phyloP scores from a whole-genome alignment of 768 basidiomycete genomes.

The Cyathus striatus region DNA sequence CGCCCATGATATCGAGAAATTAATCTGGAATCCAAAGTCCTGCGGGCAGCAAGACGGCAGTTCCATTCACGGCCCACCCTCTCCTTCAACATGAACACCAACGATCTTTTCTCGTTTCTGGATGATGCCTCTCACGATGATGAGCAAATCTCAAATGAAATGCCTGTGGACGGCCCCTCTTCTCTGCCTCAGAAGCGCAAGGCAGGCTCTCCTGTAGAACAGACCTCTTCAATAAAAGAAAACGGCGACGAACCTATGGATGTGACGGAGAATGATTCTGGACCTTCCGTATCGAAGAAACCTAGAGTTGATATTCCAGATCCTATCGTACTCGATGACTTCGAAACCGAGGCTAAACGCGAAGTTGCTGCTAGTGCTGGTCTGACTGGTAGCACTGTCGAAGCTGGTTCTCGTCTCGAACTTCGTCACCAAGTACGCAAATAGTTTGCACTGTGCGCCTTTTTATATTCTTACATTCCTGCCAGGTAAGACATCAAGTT shows the following conservation, averaged over 20 bases:
- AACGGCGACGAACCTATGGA: conserved; percentile 13
- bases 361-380: conserved; percentile 89
- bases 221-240: conserved; percentile 6
- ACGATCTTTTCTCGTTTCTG: conserved; percentile 69
- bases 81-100: conserved; percentile 34
- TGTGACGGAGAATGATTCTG: conserved; percentile 19
- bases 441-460: neutral
- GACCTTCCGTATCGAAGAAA: conserved; percentile 41
- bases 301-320: conserved; percentile 55
- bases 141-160: conserved; percentile 13
- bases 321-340: conserved; percentile 86
- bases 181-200: conserved; percentile 36
- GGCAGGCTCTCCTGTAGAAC: conserved; percentile 21
- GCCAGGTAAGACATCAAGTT: conserved; percentile 90
- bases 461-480: conserved; percentile 1
- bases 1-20: too few relatives aligned
- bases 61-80: too few relatives aligned
- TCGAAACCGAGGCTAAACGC: conserved; percentile 90
- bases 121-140: conserved; percentile 36
- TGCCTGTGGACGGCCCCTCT: conserved; percentile 15
- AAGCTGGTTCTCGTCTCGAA: conserved; percentile 65
- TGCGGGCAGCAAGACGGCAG: too few relatives aligned
- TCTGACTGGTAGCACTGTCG: conserved; percentile 59
- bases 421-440: conserved; percentile 70
- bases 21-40: too few relatives aligned